Evolutionary conservation across 345 rosid species (phyloP).

Genomic region (Euphorbia tirucalli): DNA sequence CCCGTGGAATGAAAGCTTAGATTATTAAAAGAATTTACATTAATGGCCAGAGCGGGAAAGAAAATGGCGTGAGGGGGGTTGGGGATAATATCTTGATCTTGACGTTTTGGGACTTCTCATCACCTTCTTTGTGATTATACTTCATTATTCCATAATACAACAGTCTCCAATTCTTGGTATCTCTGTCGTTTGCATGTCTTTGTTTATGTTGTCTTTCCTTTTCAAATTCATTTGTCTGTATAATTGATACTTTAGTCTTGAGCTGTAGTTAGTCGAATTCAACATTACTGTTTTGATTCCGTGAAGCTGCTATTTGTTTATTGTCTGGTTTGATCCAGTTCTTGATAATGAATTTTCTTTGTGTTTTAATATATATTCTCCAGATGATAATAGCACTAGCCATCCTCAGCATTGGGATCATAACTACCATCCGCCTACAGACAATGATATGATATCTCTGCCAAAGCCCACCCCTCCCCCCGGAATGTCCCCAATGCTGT

Average conservation of each 20-base stretch:
- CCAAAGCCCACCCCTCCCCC: constrained; percentile 38
- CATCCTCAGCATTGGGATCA: constrained; percentile 38
- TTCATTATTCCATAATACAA: neutral
- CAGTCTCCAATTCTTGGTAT: neutral
- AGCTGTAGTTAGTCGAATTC: neutral
- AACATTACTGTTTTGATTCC: neutral
- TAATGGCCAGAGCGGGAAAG: too few relatives aligned
- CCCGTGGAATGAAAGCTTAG: neutral
- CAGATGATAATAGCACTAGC: constrained; percentile 27
- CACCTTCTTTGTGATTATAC: neutral
- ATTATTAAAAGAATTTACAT: neutral
- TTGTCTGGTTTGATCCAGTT: neutral
- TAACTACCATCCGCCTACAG: constrained; percentile 24
- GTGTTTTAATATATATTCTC: neutral
- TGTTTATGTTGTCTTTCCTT: neutral
- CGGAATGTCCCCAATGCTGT: constrained; percentile 13
- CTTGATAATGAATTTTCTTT: neutral
- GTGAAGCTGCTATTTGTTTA: neutral
- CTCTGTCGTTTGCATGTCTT: neutral
- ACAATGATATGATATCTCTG: constrained; percentile 16
- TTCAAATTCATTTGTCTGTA: neutral
- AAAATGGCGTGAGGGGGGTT: too few relatives aligned
- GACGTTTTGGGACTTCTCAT: neutral
- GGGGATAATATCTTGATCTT: neutral
- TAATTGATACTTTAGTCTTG: neutral